Evolutionary conservation across 164 flowering plant species (phyloP).

Genomic region (Vitis riparia): DNA sequence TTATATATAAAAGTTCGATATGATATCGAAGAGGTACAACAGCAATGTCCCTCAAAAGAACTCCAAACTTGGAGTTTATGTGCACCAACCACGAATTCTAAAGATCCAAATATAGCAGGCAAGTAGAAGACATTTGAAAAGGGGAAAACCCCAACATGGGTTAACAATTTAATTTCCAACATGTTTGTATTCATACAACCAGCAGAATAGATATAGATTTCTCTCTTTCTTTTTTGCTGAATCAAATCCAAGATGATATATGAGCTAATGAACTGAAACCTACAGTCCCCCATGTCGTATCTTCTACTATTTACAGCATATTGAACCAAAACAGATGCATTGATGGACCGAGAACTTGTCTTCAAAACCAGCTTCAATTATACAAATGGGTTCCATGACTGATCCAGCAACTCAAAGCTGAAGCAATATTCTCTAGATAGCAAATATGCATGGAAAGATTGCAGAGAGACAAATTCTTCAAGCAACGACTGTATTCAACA

Average conservation of each 20-base stretch:
- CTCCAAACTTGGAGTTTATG: no score
- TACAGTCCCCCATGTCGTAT: no score
- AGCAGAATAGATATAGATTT: neutral
- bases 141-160: neutral
- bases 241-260: neutral
- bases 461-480: neutral
- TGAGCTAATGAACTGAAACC: no score
- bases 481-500: neutral
- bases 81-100: no score
- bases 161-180: neutral
- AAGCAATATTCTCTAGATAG: neutral
- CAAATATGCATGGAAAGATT: constrained; percentile 2
- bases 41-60: no score
- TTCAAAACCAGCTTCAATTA: neutral
- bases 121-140: neutral
- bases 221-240: constrained; percentile 2
- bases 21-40: no score
- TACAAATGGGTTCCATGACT: neutral
- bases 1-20: no score
- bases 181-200: neutral
- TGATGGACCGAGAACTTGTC: neutral
- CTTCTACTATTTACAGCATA: constrained; percentile 15
- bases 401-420: no score
- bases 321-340: neutral
- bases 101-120: no score